Base-by-base conservation (phyloP, 495 filamentous ascomycete species). In the Sporormia fimetaria region DNA sequence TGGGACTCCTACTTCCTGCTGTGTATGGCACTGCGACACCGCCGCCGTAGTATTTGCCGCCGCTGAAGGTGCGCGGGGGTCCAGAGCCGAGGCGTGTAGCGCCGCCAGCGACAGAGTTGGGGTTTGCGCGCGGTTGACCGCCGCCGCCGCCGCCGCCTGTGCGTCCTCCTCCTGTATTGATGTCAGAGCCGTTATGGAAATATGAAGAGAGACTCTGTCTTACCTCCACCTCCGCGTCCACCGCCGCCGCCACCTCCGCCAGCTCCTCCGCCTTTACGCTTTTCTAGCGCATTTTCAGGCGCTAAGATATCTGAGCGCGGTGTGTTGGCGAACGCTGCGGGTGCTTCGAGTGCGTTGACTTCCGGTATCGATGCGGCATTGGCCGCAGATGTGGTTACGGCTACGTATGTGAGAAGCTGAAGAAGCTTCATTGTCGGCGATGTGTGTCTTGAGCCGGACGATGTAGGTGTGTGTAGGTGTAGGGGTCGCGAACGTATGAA, bases 21-120 rank as follows among this genome's bases (percentile, higher is more conserved):
- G 43, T 41, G 63, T 87, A 95, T 3, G 90, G 83, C 4, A 64
- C 60, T 8, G 57, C 46, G 0, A 82, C 73, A 25, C 90, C 90
- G 23, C 90, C 88, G 27, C 77, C 74, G 47, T 93, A 95, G 60
- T 75, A 92, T 22, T 55, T 52, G 6, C 80, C 78, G 6, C 79
- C 74, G 22, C 80, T 80, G 54, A 75, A 83, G 2, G 55, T 50
- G 0, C 77, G 75, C 7, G 58, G 48, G 9, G 69, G 59, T 2
- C 81, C 80, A n/a, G 73, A 80, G 27, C 84, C 83, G 23, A 63
- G 63, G 9, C 54, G 69, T n/a, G 79, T 78, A 12, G 63, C 47
- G 24, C 84, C 84, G 40, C 84, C 86, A 22, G 58, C 30, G 40
- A 71, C 78, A 47, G 65, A 73, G 35, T 14, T 43, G 7, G 48